phyloP scores from a whole-genome alignment of 768 basidiomycete genomes.

The Auriscalpium orientale region DNA sequence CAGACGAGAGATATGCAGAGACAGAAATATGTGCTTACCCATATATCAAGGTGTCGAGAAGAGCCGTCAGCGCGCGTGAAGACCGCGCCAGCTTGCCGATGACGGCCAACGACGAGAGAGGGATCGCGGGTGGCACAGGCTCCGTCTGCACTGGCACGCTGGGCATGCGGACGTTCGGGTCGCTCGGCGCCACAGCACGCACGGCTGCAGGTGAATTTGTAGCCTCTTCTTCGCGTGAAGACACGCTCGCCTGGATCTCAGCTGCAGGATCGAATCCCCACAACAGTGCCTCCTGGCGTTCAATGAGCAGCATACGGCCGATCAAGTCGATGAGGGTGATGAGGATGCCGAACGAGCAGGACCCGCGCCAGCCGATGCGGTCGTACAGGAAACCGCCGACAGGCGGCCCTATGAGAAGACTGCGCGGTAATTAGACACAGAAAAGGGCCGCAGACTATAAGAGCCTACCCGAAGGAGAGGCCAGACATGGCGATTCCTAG shows the following conservation, averaged over 20 bases:
- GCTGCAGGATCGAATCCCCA: conserved; percentile 23
- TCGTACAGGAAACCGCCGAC: conserved; percentile 31
- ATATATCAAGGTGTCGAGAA: conserved; percentile 26
- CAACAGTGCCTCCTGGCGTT: conserved; percentile 24
- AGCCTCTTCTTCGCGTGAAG: neutral
- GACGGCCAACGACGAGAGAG: conserved; percentile 12
- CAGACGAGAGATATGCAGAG: neutral
- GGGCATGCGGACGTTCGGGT: neutral
- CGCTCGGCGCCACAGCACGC: neutral
- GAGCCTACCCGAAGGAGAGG: conserved; percentile 28
- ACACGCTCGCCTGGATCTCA: neutral
- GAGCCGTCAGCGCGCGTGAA: conserved; percentile 19
- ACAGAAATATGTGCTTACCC: conserved; percentile 20
- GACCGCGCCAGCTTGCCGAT: conserved; percentile 20
- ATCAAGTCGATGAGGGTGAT: conserved; percentile 27
- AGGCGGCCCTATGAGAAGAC: conserved; percentile 30
- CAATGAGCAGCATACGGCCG: conserved; percentile 33
- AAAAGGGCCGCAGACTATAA: neutral
- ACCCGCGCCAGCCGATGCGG: conserved; percentile 29
- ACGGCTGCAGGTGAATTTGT: neutral
- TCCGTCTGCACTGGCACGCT: neutral
- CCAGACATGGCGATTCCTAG: conserved; percentile 34
- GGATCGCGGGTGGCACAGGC: neutral
- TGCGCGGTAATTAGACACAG: conserved; percentile 5
- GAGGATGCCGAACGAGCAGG: conserved; percentile 30